Evolutionary conservation across 306 rosid species (phyloP).

Genomic region (Acacia confusa): DNA sequence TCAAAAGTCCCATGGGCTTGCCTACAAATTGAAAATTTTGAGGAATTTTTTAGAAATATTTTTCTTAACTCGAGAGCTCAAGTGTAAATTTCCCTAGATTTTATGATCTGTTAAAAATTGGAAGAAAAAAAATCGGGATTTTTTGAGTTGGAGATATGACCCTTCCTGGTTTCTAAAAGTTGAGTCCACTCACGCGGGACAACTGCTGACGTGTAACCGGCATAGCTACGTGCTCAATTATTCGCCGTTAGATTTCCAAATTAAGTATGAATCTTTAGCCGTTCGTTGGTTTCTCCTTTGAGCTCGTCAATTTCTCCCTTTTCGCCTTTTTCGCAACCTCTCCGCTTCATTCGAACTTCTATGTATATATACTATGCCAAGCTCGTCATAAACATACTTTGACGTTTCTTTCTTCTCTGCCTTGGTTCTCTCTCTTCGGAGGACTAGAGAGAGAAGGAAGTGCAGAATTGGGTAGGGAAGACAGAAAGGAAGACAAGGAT

Average conservation of each 20-base stretch:
- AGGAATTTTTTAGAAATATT: too few relatives aligned
- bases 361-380: background rate
- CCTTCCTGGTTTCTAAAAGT: background rate
- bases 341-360: background rate
- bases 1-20: too few relatives aligned
- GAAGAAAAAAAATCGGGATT: background rate
- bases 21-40: too few relatives aligned
- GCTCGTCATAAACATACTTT: background rate
- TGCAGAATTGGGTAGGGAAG: background rate
- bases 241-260: background rate
- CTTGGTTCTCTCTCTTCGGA: background rate
- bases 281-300: background rate
- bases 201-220: background rate
- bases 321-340: background rate
- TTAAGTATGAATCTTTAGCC: background rate
- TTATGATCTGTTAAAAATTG: background rate
- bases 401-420: background rate
- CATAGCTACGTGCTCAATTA: background rate
- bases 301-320: background rate
- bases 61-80: too few relatives aligned
- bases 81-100: too few relatives aligned
- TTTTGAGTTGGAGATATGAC: background rate
- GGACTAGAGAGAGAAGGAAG: background rate
- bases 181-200: background rate
- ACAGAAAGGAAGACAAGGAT: background rate